Conservation (phyloP, 352 stramenopile species). For the Globisporangium apiculatum region DNA sequence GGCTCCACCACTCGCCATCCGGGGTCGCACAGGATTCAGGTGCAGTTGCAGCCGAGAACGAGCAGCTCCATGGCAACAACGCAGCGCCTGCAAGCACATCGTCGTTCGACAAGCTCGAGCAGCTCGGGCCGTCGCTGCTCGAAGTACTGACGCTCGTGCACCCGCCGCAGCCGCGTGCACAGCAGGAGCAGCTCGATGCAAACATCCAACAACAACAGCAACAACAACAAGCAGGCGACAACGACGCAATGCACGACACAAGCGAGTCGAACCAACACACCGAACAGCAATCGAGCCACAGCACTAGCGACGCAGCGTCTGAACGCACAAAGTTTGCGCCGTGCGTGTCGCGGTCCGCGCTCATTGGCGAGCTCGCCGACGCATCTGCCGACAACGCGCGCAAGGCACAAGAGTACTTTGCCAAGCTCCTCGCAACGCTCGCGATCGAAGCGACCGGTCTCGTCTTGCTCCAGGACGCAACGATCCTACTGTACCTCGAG, state of each 20-base stretch:
- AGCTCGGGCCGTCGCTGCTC: conserved; percentile 40
- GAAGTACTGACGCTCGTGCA: conserved; percentile 38
- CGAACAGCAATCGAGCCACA: not conserved
- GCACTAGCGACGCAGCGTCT: conserved; percentile 9
- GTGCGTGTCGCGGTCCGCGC: conserved; percentile 34
- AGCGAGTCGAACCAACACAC: not conserved
- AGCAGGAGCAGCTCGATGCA: conserved; percentile 10
- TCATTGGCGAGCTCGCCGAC: conserved; percentile 35
- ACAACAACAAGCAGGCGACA: conserved; percentile 20
- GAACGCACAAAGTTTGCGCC: conserved; percentile 29
- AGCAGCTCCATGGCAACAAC: not conserved
- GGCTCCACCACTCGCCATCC: not conserved
- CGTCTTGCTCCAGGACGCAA: conserved; percentile 45
- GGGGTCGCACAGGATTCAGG: not conserved
- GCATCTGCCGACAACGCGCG: conserved; percentile 36
- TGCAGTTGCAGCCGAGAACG: not conserved
- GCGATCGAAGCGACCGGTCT: conserved; percentile 51
- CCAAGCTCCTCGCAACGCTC: conserved; percentile 42
- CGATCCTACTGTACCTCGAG: conserved; percentile 52
- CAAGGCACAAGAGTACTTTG: conserved; percentile 61
- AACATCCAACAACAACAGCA: conserved; percentile 8
- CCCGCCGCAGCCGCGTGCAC: conserved; percentile 23
- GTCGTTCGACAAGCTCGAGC: conserved; percentile 33
- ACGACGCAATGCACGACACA: conserved; percentile 10
- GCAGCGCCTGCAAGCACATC: not conserved